Evolutionary conservation across 2,329 filamentous ascomycete genomes (phyloP).

Genomic region (Aspergillus japonicus): DNA sequence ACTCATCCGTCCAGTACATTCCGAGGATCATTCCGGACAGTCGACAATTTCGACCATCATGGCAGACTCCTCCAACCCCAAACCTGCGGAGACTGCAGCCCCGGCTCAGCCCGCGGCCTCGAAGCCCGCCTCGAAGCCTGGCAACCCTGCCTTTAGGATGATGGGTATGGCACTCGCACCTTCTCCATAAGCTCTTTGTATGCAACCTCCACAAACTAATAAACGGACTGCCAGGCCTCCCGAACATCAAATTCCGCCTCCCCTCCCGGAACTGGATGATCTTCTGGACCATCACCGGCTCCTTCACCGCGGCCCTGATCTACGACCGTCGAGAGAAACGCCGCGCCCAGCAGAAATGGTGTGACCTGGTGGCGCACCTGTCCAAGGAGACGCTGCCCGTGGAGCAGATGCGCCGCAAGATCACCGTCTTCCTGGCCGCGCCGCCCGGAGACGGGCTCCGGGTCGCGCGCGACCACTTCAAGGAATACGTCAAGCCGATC

Average conservation of each 20-base stretch:
- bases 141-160: conserved; percentile 73
- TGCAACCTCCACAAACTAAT: neutral
- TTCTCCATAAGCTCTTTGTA: too few species aligned
- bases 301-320: conserved; percentile 75
- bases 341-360: conserved; percentile 82
- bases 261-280: conserved; percentile 98
- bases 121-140: conserved; percentile 34
- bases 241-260: conserved; percentile 76
- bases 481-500: conserved; percentile 92
- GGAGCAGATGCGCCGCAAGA: conserved; percentile 72
- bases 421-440: conserved; percentile 81
- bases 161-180: conserved; percentile 50
- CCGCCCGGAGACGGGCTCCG: conserved; percentile 85
- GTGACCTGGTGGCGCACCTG: conserved; percentile 78
- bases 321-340: conserved; percentile 94
- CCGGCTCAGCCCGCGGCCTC: conserved; percentile 32
- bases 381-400: conserved; percentile 71
- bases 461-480: conserved; percentile 87
- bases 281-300: conserved; percentile 76
- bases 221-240: conserved; percentile 60
- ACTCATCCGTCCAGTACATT: neutral
- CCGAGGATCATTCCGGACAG: neutral
- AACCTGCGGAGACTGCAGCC: conserved; percentile 36
- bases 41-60: conserved; percentile 24
- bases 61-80: conserved; percentile 39